Evolutionary conservation across 495 filamentous ascomycete species (phyloP).

Genomic region (Tuber indicum): DNA sequence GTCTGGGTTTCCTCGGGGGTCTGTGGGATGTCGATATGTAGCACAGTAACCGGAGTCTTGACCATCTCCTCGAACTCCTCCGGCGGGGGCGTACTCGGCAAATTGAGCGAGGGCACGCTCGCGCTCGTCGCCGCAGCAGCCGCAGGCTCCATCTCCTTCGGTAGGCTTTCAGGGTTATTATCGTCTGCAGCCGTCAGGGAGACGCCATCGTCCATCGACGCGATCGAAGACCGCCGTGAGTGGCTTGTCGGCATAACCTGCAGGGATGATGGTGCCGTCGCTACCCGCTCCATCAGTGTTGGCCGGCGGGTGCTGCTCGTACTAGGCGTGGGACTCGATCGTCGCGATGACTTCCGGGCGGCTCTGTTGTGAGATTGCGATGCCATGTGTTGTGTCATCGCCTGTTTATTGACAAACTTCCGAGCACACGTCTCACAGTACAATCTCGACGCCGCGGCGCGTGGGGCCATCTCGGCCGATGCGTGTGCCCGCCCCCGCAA

Average conservation of each 20-base stretch:
- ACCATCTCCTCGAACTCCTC: conserved; percentile 1
- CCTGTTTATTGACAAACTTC: conserved; percentile 4
- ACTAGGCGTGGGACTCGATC: background rate
- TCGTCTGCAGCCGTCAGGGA: background rate
- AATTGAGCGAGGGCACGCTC: background rate
- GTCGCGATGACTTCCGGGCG: background rate
- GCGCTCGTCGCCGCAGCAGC: background rate
- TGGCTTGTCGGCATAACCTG: background rate
- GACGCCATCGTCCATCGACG: conserved; percentile 4
- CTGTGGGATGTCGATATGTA: conserved; percentile 1
- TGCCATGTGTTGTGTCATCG: conserved; percentile 1
- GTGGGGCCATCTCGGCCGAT: background rate
- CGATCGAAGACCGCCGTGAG: background rate
- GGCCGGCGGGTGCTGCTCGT: background rate
- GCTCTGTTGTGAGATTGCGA: background rate
- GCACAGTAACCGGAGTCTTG: conserved; percentile 3
- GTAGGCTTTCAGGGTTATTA: background rate
- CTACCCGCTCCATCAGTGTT: background rate
- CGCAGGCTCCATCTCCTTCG: background rate
- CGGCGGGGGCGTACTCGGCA: background rate
- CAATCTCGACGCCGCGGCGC: background rate
- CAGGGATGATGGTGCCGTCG: background rate
- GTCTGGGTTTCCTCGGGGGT: conserved; percentile 1
- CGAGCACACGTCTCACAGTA: background rate
- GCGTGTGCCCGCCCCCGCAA: background rate